Base-by-base conservation (phyloP, 2,329 filamentous ascomycete species). In the Colletotrichum camelliae region DNA sequence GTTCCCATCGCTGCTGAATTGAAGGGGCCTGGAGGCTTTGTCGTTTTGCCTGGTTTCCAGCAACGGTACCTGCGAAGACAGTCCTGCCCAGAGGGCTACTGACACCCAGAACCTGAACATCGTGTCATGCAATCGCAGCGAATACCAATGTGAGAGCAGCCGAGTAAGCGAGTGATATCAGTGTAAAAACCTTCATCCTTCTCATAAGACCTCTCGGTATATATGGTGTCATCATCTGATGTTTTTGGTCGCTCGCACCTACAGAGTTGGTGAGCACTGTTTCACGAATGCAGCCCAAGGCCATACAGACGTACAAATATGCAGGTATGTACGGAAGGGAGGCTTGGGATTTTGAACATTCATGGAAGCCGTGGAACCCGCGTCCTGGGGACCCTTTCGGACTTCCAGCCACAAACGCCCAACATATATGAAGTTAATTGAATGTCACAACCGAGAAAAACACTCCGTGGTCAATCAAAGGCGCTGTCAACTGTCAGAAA, bases 1-100 rank as follows among this genome's bases (percentile, higher is more conserved):
- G 0, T 84, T 87, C 7, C 87, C 88, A 60, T 89, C 85, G 1
- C 78, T 24, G 10, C 80, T 81, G 77, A 90, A 89, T 12, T 77
- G 80, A 12, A 85, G 79, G 8, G 82, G 81, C 0, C 37, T 60
- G 0, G 58, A 62, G 13, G 39, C 62, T 29, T n/a, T 73, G 7
- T 60, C 58, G 18, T 31, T n/a, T 15, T 71, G 60, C 5, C 74
- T 70, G 8, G 35, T 61, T 8, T 39, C 35, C 5, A 65, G 18
- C 8, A 12, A 15, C 9, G 70, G 48, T 3, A 29, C 2, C 39
- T 74, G 70, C 4, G 16, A 21, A 2, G 74, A 65, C 7, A 68
- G 18, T 12, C 70, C 74, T 18, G 24, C 39, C 15, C 61, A 21
- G 4, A 73, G 4, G 58, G 13, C 57, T 4, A 55, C 35, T 4